Conservation (phyloP, 2,329 filamentous ascomycete species). For the Beauveria medogensis region DNA sequence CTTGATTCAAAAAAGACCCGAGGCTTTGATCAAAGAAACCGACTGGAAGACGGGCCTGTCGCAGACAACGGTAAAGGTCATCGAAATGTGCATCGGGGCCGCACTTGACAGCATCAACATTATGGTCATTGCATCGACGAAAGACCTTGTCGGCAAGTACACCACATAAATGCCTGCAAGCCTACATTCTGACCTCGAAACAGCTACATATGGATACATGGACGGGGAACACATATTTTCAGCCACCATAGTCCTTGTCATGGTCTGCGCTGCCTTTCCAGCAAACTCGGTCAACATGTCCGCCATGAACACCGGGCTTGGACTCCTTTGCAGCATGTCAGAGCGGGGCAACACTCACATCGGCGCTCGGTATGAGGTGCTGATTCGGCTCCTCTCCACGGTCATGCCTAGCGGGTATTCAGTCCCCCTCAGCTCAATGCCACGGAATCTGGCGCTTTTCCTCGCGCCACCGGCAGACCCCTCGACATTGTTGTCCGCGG, state of each 20-base stretch:
- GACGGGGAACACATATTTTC: slow-evolving; percentile 49
- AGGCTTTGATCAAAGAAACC: slow-evolving; percentile 12
- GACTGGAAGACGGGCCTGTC: slow-evolving; percentile 41
- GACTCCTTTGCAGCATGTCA: slow-evolving; percentile 41
- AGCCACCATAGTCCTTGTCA: slow-evolving; percentile 44
- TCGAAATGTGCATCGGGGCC: slow-evolving; percentile 44
- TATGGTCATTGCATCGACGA: slow-evolving; percentile 39
- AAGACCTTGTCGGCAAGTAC: slow-evolving; percentile 39
- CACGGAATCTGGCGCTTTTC: not conserved
- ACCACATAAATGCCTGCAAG: not conserved
- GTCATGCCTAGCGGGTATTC: slow-evolving; percentile 15
- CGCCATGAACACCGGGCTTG: slow-evolving; percentile 38
- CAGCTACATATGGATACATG: slow-evolving; percentile 49
- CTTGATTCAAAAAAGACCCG: slow-evolving; percentile 14
- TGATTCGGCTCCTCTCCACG: slow-evolving; percentile 22
- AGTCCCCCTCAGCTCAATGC: not conserved
- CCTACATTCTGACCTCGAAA: not conserved
- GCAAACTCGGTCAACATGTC: slow-evolving; percentile 30
- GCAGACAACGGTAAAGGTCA: slow-evolving; percentile 39
- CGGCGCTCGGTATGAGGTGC: slow-evolving; percentile 25
- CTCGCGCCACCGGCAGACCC: not conserved
- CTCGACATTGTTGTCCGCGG: not conserved
- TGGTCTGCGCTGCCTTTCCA: slow-evolving; percentile 46
- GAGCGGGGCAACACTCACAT: slow-evolving; percentile 45
- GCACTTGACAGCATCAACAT: slow-evolving; percentile 40